Conservation (phyloP, 2,329 filamentous ascomycete species). For the Hypocrella siamensis region DNA sequence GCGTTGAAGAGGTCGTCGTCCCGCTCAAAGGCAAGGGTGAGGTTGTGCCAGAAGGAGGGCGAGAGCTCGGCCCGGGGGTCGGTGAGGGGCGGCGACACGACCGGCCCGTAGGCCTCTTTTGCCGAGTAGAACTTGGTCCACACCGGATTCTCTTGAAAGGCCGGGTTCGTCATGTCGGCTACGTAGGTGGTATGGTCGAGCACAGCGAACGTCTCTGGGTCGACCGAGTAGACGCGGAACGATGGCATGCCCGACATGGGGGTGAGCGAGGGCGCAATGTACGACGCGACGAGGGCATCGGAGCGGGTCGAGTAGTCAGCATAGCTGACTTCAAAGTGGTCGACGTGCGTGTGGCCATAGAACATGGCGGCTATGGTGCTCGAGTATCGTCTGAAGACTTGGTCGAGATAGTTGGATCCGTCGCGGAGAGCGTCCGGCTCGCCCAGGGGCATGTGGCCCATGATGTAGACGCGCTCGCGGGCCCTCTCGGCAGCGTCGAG, state of each 20-base stretch:
- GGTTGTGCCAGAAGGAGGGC: conserved; percentile 41
- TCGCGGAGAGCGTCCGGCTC: conserved; percentile 32
- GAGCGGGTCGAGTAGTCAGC: conserved; percentile 24
- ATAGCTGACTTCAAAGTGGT: conserved; percentile 42
- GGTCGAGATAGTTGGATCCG: conserved; percentile 32
- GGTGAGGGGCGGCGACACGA: conserved; percentile 22
- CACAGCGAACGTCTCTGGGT: conserved; percentile 37
- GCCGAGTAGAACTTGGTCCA: conserved; percentile 41
- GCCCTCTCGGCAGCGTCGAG: conserved; percentile 34
- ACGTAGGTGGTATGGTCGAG: conserved; percentile 37
- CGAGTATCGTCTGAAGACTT: conserved; percentile 34
- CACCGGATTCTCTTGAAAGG: conserved; percentile 24
- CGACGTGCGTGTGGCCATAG: conserved; percentile 39
- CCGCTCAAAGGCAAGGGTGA: conserved; percentile 29
- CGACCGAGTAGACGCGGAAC: conserved; percentile 41
- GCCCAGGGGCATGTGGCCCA: conserved; percentile 40
- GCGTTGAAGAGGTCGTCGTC: conserved; percentile 25
- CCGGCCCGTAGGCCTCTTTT: conserved; percentile 31
- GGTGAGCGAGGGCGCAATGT: conserved; percentile 35
- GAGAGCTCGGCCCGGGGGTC: conserved; percentile 26
- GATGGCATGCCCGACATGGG: conserved; percentile 37
- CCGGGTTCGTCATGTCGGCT: conserved; percentile 29
- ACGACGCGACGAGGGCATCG: conserved; percentile 31
- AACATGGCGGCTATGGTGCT: conserved; percentile 38
- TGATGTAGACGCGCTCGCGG: conserved; percentile 36